Percentiles rank a stretch among this genome's conserved stretches.
Conservation (phyloP, 208 protist species). For the Novymonas esmeraldas region DNA sequence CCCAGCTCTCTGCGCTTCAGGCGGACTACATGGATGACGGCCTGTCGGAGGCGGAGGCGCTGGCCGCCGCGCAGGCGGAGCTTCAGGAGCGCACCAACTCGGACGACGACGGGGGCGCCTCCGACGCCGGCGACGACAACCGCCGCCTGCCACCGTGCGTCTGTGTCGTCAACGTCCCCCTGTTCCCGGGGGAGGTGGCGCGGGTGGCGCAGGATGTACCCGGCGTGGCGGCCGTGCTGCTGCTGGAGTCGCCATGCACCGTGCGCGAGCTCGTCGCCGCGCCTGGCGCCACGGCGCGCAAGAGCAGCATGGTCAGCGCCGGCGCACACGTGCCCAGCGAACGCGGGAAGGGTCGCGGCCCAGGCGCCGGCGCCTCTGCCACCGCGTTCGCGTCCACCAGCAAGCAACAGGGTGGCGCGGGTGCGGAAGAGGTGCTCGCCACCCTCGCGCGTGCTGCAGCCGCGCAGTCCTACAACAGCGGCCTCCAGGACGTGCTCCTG, state of each 20-base stretch:
- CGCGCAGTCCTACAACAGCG: slow-evolving; percentile 5
- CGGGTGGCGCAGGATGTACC: slow-evolving; percentile 11
- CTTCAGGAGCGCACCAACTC: slow-evolving; percentile 39
- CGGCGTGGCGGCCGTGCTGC: slow-evolving; percentile 16
- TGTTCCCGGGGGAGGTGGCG: slow-evolving; percentile 7
- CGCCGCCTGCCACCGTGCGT: slow-evolving; percentile 38
- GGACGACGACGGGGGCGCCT: slow-evolving; percentile 27
- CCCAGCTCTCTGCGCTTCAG: slow-evolving; percentile 34
- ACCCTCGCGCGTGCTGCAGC: slow-evolving; percentile 2
- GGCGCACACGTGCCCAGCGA: neutral
- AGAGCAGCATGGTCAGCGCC: neutral
- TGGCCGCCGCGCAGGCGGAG: slow-evolving; percentile 42
- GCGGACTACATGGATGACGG: slow-evolving; percentile 81
- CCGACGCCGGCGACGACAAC: slow-evolving; percentile 19
- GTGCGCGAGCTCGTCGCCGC: slow-evolving; percentile 24
- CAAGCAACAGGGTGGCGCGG: neutral
- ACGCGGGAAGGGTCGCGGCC: slow-evolving; percentile 8
- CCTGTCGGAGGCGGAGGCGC: slow-evolving; percentile 53
- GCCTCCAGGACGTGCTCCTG: slow-evolving; percentile 26
- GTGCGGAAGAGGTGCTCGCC: slow-evolving; percentile 20
- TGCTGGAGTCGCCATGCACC: slow-evolving; percentile 25
- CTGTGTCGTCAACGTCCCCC: slow-evolving; percentile 16
- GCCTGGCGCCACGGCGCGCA: neutral
- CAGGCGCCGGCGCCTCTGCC: neutral
- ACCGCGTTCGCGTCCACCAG: neutral